phyloP scores from a whole-genome alignment of 2,329 filamentous ascomycete genomes.

The Calonectria montana region DNA sequence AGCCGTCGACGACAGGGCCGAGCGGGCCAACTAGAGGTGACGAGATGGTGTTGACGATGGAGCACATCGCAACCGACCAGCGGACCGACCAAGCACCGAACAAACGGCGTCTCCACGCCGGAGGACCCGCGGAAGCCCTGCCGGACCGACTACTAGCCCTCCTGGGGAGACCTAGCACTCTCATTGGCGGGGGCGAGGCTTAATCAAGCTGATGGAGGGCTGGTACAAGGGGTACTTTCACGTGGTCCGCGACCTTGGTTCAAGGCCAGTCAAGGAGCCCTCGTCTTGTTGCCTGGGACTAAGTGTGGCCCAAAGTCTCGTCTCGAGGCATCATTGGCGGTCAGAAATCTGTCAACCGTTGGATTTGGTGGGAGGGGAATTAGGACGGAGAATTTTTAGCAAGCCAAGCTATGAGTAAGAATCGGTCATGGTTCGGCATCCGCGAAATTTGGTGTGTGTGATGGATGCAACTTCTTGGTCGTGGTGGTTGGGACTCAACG shows the following conservation, averaged over 20 bases:
- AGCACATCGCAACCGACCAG: constrained; percentile 3
- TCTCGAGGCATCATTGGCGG: constrained; percentile 10
- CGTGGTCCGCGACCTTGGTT: constrained; percentile 8
- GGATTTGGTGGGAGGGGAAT: not conserved
- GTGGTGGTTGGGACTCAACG: not conserved
- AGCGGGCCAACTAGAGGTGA: not conserved
- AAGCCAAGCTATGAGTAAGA: not conserved
- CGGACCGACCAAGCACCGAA: constrained; percentile 24
- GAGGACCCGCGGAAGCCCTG: constrained; percentile 8
- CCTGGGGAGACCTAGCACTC: not conserved
- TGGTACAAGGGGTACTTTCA: constrained; percentile 20
- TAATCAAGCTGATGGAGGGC: constrained; percentile 1
- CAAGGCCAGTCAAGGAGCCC: not conserved
- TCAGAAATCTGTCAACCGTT: not conserved
- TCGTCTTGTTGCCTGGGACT: constrained; percentile 4
- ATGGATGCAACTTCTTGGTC: constrained; percentile 1
- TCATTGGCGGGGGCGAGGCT: constrained; percentile 13
- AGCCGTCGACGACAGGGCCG: constrained; percentile 4
- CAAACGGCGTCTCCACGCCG: constrained; percentile 10
- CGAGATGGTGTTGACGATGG: not conserved
- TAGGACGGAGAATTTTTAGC: not conserved
- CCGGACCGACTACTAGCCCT: constrained; percentile 5
- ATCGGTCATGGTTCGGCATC: not conserved
- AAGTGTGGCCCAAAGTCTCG: not conserved
- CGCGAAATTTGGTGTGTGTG: constrained; percentile 1